Base-by-base conservation (phyloP, 2,329 filamentous ascomycete genomes). In the Bipolaris gigantea region DNA sequence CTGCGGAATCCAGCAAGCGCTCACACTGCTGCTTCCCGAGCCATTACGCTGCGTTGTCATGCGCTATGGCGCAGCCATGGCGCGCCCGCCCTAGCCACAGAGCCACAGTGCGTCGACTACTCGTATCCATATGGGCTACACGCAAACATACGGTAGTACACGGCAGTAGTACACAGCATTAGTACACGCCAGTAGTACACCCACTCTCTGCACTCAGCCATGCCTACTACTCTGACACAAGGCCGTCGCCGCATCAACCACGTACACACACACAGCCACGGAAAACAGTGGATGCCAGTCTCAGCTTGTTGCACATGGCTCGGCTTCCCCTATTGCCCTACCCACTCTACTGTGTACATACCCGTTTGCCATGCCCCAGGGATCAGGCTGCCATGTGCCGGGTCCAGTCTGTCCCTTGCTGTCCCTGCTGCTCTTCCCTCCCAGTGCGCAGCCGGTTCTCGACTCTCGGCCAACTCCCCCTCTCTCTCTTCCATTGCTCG, bases 241-340 rank as follows among this genome's bases (percentile, higher is more conserved):
- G 15, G 15, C 10, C 7, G 11, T 40, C 38, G 38, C 23, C 38
- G 38, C 55, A 56, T 55, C 32, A n/a, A n/a, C n/a, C n/a, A n/a
- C n/a, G n/a, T n/a, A n/a, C n/a, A 47, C 39, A 53, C 57, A 53
- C 57, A 53, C 59, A 60, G 58, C 58, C 59, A 54, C 57, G 34
- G 21, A 18, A 34, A 16, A 41, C 41, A 23, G 34, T 42, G 27
- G 38, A 38, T 48, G 23, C 34, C 33, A 16, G 35, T 49, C 46
- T 50, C 49, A 53, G 27, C 11, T 41, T 49, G 44, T 38, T 25
- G 32, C 50, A 40, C 36, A 35, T 46, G 43, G 39, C 33, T 42
- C 50, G 10, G 32, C 15, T 34, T 42, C 33, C 30, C 38, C 38
- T 40, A 40, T 23, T 40, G 11, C 38, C 33, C 38, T 21, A 23